A percentile compares a stretch with the other conserved stretches of the same genome.
Evolutionary conservation across 306 rosid species (phyloP).

Genomic region (Malus domestica): ASM211411v1 NC_041792.1:420001-420500

Average conservation of each 20-base stretch:
- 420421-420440: not conserved
- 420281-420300: slow-evolving; percentile 94
- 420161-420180: slow-evolving; percentile 88
- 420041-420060: slow-evolving; percentile 99
- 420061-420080: slow-evolving; percentile 85
- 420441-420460: slow-evolving; percentile 2
- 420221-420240: slow-evolving; percentile 59
- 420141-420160: slow-evolving; percentile 67
- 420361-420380: slow-evolving; percentile 26
- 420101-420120: slow-evolving; percentile 96
- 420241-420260: slow-evolving; percentile 56
- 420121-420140: slow-evolving; percentile 86
- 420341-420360: slow-evolving; percentile 34
- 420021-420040: slow-evolving; percentile 99
- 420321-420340: slow-evolving; percentile 74
- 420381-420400: slow-evolving; percentile 26
- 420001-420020: slow-evolving; percentile 98
- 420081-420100: slow-evolving; percentile 66
- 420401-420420: not conserved
- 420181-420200: slow-evolving; percentile 58
- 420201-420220: slow-evolving; percentile 62
- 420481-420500: slow-evolving; percentile 6
- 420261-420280: slow-evolving; percentile 57
- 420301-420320: slow-evolving; percentile 60
- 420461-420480: slow-evolving; percentile 10